These are phyloP conservation scores for Umbelopsis vinacea DNA, from an alignment of 192 early-diverging fungal genomes.

Conservation along the genomic window DNA sequence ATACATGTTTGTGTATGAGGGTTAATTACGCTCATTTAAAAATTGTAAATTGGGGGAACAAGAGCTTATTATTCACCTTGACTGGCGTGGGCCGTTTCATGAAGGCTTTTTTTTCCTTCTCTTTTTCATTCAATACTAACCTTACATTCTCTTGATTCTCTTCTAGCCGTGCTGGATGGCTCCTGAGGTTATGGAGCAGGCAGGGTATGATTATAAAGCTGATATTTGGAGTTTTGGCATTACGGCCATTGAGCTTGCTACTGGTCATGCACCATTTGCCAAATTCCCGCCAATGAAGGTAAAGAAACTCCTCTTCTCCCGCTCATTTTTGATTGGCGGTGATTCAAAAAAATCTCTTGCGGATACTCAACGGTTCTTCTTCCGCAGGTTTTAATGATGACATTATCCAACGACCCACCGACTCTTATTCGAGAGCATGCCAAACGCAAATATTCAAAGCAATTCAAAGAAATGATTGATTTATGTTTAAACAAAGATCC, in stretches of 20 bases:
- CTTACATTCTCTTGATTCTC: too few species aligned
- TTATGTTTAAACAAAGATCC: slow-evolving; percentile 82
- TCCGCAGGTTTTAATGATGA: slow-evolving; percentile 80
- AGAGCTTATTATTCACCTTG: neutral
- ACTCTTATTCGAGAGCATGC: slow-evolving; percentile 79
- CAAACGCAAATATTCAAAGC: slow-evolving; percentile 74
- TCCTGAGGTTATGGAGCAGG: slow-evolving; percentile 85
- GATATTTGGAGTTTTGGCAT: slow-evolving; percentile 95
- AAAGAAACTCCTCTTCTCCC: neutral
- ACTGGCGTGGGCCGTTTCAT: neutral
- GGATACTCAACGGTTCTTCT: neutral
- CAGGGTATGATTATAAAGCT: slow-evolving; percentile 86
- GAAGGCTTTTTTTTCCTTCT: too few species aligned
- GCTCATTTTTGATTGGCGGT: too few species aligned
- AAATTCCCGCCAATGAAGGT: slow-evolving; percentile 87
- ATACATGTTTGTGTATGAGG: neutral
- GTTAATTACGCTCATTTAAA: neutral
- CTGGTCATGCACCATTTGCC: slow-evolving; percentile 86
- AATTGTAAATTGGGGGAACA: neutral
- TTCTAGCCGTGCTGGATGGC: slow-evolving; percentile 44
- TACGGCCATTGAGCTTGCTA: slow-evolving; percentile 82
- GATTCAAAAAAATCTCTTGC: too few species aligned
- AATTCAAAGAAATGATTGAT: slow-evolving; percentile 89
- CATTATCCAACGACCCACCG: slow-evolving; percentile 82
- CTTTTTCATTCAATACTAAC: too few species aligned